Base-by-base conservation (phyloP, 768 basidiomycete genomes). In the Tulasnella sp. region DNA sequence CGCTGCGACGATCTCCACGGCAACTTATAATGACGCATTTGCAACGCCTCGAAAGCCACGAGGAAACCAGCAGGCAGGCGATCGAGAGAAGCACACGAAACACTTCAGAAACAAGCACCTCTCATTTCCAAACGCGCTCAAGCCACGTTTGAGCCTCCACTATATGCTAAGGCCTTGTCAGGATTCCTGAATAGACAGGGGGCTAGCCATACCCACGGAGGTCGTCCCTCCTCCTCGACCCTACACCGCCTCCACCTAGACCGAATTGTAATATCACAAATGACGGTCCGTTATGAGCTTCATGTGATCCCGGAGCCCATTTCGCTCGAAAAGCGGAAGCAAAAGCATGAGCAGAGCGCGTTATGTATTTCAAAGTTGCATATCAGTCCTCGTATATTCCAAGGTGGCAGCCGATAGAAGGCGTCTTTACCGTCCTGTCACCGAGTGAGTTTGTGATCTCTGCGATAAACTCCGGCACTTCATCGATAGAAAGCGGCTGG, bases 101-200 rank as follows among this genome's bases (percentile, higher is more conserved):
- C 50, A 37, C 37, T 37, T 6, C 37, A 28, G 1, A 64, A 28
- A 31, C 24, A n/a, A 50, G 18, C 48, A 20, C 22, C 22, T 31
- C 60, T 64, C 60, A 64, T 31, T n/a, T 37, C 37, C 37, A 37
- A 37, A 37, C 37, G 60, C n/a, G 3, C 22, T 64, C 60, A 64
- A 31, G 5, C 60, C n/a, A 69, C 34, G 31, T 6, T 14, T 69
- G 28, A 69, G 64, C 64, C 64, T 22, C 34, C 31, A 14, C 12
- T n/a, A 9, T 12, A 0, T n/a, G 22, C 54, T 24, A n/a, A 54
- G 24, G 54, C 54, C 54, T 7, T 54, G 31, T 14, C 34, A 11
- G 64, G 37, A 37, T 64, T 64, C 60, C 60, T 69, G 28, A 69
- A 69, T 64, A 64, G 60, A 64, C 24, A 31, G n/a, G 24, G 64